Evolutionary conservation across 2,329 filamentous ascomycete species (phyloP).

Genomic region (Sporothrix brunneoviolacea): DNA sequence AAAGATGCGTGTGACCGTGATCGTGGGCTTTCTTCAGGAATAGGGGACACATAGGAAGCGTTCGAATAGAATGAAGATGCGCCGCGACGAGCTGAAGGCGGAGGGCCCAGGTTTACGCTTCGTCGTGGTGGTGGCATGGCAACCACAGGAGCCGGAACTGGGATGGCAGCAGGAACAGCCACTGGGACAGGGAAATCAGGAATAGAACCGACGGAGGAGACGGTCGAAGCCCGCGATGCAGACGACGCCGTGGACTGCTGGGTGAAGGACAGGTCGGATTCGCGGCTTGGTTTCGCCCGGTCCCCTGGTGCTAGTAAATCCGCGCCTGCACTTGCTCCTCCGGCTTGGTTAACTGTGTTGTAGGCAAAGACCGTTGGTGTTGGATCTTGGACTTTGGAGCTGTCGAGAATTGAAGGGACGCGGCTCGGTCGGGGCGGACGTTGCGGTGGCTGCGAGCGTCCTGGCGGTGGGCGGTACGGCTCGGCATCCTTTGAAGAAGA

Average conservation of each 20-base stretch:
- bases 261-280: conserved; percentile 36
- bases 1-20: conserved; percentile 56
- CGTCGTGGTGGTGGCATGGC: conserved; percentile 29
- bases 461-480: conserved; percentile 45
- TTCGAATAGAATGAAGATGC: conserved; percentile 60
- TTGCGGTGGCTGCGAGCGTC: conserved; percentile 45
- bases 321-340: background rate
- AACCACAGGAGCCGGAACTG: conserved; percentile 19
- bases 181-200: conserved; percentile 51
- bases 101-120: conserved; percentile 51
- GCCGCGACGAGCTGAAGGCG: conserved; percentile 53
- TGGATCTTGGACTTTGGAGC: conserved; percentile 48
- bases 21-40: conserved; percentile 62
- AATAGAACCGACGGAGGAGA: conserved; percentile 50
- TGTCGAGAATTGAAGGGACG: conserved; percentile 53
- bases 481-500: conserved; percentile 24
- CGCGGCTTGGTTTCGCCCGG: conserved; percentile 33
- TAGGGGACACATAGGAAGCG: conserved; percentile 64
- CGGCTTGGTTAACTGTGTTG: background rate
- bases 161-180: conserved; percentile 20
- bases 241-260: conserved; percentile 31
- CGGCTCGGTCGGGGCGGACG: conserved; percentile 54
- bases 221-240: conserved; percentile 45
- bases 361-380: conserved; percentile 44
- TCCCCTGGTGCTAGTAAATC: background rate